Conservation (phyloP, 352 stramenopile genomes). For the Phytophthora agathidicida region DNA sequence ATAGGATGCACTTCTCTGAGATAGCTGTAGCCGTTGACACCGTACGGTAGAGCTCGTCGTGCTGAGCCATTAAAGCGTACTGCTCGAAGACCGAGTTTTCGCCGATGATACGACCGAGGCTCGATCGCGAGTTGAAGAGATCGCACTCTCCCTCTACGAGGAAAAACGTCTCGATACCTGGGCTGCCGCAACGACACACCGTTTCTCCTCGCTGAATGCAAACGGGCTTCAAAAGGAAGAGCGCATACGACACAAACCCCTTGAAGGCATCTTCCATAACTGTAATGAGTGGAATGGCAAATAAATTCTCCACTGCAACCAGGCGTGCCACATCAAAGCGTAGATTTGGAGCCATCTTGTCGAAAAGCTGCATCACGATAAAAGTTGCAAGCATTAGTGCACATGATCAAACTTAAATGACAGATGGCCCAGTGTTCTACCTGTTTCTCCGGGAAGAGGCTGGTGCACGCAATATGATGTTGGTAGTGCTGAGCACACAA, state of each 20-base stretch:
- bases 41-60: slow-evolving; percentile 77
- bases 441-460: slow-evolving; percentile 84
- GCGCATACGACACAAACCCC: slow-evolving; percentile 86
- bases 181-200: slow-evolving; percentile 73
- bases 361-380: slow-evolving; percentile 60
- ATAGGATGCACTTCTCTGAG: slow-evolving; percentile 73
- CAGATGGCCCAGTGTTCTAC: slow-evolving; percentile 25
- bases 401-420: neutral
- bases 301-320: slow-evolving; percentile 78
- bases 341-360: slow-evolving; percentile 79
- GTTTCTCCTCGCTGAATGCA: slow-evolving; percentile 74
- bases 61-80: slow-evolving; percentile 77
- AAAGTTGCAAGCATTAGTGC: neutral
- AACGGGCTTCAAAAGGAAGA: slow-evolving; percentile 83
- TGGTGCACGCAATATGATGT: slow-evolving; percentile 69
- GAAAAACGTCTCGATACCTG: slow-evolving; percentile 85
- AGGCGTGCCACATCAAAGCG: slow-evolving; percentile 82
- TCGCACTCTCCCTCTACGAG: slow-evolving; percentile 86
- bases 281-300: slow-evolving; percentile 83
- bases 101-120: slow-evolving; percentile 60
- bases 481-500: slow-evolving; percentile 66
- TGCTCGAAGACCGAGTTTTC: slow-evolving; percentile 84
- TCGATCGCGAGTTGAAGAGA: slow-evolving; percentile 72
- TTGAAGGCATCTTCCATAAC: slow-evolving; percentile 91
- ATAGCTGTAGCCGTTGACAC: slow-evolving; percentile 75